Evolutionary conservation across 192 early-diverging fungal species (phyloP).

Genomic region (Phycomyces blakesleeanus): DNA sequence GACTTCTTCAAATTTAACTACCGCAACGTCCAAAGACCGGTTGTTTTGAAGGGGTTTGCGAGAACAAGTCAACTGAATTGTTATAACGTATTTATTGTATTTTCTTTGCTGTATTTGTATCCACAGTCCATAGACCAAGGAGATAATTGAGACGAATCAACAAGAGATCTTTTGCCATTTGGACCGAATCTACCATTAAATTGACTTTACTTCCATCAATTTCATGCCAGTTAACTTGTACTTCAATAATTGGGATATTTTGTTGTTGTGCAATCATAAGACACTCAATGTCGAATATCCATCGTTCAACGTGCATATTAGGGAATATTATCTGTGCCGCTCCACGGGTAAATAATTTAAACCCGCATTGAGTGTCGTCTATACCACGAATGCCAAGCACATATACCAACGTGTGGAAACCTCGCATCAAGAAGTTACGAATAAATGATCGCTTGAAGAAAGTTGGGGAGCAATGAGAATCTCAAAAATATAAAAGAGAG

Average conservation of each 20-base stretch:
- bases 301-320: slow-evolving; percentile 92
- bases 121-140: slow-evolving; percentile 71
- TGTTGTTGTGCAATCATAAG: slow-evolving; percentile 75
- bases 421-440: slow-evolving; percentile 90
- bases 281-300: slow-evolving; percentile 98
- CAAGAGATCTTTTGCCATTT: slow-evolving; percentile 87
- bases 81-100: background rate
- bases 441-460: slow-evolving; percentile 79
- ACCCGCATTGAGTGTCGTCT: slow-evolving; percentile 96
- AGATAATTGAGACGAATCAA: slow-evolving; percentile 84
- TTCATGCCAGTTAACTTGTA: slow-evolving; percentile 95
- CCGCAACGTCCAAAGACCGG: too few species aligned
- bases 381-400: slow-evolving; percentile 84
- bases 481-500: background rate
- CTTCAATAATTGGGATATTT: slow-evolving; percentile 78
- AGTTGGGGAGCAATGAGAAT: too few species aligned
- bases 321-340: slow-evolving; percentile 76
- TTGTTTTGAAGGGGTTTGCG: too few species aligned
- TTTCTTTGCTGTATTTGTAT: slow-evolving; percentile 14
- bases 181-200: slow-evolving; percentile 79
- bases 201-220: slow-evolving; percentile 93
- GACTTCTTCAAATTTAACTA: too few species aligned
- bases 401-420: slow-evolving; percentile 88
- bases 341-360: slow-evolving; percentile 86
- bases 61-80: too few species aligned